A percentile compares a stretch with the other conserved stretches of the same genome.
phyloP scores from a whole-genome alignment of 176 grass and related monocot species.

The Oryza australiensis region DNA sequence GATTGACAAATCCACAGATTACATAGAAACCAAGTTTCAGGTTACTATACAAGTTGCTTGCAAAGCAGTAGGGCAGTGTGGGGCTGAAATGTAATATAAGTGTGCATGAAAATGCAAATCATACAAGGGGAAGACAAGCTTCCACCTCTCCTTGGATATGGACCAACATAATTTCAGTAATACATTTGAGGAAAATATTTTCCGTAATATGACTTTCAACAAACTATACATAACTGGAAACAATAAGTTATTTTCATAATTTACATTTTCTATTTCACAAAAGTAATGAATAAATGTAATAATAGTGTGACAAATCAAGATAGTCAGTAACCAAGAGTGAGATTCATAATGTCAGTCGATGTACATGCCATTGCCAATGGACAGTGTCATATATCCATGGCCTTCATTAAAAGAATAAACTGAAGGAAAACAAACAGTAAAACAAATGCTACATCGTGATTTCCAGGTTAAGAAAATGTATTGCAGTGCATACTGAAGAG shows the following conservation, averaged over 20 bases:
- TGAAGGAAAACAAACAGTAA: conserved; percentile 23
- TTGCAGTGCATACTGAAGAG: background rate
- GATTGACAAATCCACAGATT: background rate
- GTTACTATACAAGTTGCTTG: background rate
- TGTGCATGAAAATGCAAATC: background rate
- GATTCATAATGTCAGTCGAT: background rate
- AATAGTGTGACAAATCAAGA: background rate
- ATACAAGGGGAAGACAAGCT: background rate
- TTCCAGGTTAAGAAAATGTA: background rate
- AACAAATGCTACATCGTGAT: background rate
- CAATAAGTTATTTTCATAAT: background rate
- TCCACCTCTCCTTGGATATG: background rate
- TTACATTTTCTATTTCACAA: background rate
- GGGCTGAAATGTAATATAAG: background rate
- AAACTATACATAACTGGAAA: background rate
- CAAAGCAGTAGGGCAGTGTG: background rate
- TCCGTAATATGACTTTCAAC: conserved; percentile 1
- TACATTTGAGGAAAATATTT: conserved; percentile 3
- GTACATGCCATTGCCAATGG: background rate
- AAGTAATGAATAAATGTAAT: background rate
- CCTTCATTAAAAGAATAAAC: conserved; percentile 20
- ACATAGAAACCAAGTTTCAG: background rate
- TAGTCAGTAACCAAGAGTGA: conserved; percentile 5
- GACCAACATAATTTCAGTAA: conserved; percentile 9
- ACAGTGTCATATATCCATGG: background rate